phyloP scores from a whole-genome alignment of 2,329 filamentous ascomycete genomes.

The Trichoderma aggressivum region DNA sequence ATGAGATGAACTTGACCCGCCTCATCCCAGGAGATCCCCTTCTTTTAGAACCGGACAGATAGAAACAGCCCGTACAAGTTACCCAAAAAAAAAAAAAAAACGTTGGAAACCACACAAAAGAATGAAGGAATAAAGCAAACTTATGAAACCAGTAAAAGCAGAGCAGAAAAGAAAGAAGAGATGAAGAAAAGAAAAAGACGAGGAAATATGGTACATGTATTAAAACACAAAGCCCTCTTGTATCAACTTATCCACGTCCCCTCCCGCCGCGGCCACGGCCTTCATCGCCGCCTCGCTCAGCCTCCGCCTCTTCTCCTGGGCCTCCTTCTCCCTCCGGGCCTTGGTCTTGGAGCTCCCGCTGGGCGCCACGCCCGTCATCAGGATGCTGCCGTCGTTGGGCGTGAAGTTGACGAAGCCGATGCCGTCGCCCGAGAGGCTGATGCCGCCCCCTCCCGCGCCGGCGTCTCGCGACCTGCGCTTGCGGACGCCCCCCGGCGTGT shows the following conservation, averaged over 20 bases:
- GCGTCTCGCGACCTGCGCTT: slow-evolving; percentile 39
- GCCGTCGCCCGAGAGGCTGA: slow-evolving; percentile 26
- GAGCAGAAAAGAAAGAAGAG: neutral
- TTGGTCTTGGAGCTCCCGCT: slow-evolving; percentile 93
- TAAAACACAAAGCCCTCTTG: slow-evolving; percentile 49
- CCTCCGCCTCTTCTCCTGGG: slow-evolving; percentile 68
- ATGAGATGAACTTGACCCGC: neutral
- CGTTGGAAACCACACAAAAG: neutral
- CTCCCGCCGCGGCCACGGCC: slow-evolving; percentile 68
- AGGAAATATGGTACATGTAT: neutral
- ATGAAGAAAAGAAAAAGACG: neutral
- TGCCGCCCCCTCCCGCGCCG: slow-evolving; percentile 29
- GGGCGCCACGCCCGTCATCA: slow-evolving; percentile 87
- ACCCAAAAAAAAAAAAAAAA: neutral
- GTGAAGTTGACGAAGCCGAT: slow-evolving; percentile 88
- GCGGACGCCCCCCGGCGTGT: slow-evolving; percentile 39
- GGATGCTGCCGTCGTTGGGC: slow-evolving; percentile 69
- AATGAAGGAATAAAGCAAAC: neutral
- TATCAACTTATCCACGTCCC: slow-evolving; percentile 56
- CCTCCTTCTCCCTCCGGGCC: slow-evolving; percentile 85
- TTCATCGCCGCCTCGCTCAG: slow-evolving; percentile 66
- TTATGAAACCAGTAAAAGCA: neutral
- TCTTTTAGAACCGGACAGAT: neutral
- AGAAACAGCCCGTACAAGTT: too few relatives aligned
- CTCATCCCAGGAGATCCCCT: neutral